Evolutionary conservation across 768 basidiomycete genomes (phyloP).

Genomic region (Porpolomopsis calyptriformis): DNA sequence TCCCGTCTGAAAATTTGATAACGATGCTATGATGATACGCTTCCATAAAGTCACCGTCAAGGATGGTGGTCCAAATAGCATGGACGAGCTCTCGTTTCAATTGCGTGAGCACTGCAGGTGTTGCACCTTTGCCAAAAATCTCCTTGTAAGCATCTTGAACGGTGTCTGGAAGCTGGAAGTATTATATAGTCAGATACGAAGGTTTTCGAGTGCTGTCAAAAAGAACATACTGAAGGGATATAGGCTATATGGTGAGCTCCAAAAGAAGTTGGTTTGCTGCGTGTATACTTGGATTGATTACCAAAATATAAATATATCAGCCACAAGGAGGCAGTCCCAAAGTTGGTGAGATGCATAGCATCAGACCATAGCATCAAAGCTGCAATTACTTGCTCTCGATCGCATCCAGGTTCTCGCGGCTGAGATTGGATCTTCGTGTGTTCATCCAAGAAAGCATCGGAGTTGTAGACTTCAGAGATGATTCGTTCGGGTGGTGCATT

Average conservation of each 20-base stretch:
- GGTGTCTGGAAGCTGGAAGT: constrained; percentile 7
- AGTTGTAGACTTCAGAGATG: constrained; percentile 12
- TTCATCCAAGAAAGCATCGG: constrained; percentile 11
- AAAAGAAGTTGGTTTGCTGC: constrained; percentile 12
- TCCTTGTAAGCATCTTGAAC: constrained; percentile 3
- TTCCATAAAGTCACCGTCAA: constrained; percentile 18
- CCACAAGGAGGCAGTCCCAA: constrained; percentile 22
- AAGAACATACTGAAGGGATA: constrained; percentile 20
- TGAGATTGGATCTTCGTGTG: constrained; percentile 10
- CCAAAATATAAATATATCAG: constrained; percentile 26
- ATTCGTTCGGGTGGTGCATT: constrained; percentile 4
- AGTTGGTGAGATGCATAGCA: constrained; percentile 18
- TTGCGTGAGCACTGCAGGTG: constrained; percentile 6
- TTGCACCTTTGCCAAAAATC: constrained; percentile 3
- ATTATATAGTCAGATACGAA: neutral
- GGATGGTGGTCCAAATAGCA: constrained; percentile 10
- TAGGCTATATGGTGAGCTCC: constrained; percentile 22
- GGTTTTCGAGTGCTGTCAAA: neutral
- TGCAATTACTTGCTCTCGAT: constrained; percentile 18
- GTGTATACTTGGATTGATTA: constrained; percentile 24
- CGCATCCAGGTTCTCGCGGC: constrained; percentile 9
- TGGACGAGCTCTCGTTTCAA: constrained; percentile 15
- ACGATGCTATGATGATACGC: constrained; percentile 18
- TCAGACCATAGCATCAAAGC: constrained; percentile 21
- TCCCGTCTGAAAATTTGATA: constrained; percentile 18